Conservation (phyloP, 257 asterid genomes). For the Solanum medicagineum region DNA sequence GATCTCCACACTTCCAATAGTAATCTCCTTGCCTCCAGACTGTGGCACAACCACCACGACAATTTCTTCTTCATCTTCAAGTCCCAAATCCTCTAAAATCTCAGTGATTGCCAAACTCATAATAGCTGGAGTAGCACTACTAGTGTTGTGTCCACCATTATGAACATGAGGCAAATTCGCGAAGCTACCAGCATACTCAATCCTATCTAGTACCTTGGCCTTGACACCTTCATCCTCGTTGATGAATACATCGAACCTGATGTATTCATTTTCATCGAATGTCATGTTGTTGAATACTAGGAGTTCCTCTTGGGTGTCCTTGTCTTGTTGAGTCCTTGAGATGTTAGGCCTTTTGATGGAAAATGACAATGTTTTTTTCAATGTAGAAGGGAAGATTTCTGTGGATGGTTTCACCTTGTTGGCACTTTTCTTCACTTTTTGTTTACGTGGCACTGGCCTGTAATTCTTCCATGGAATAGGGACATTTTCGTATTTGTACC, state of each 20-base stretch:
- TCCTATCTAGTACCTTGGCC: conserved; percentile 22
- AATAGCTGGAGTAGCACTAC: neutral
- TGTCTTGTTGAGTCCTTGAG: neutral
- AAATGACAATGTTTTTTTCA: conserved; percentile 9
- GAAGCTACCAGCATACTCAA: conserved; percentile 53
- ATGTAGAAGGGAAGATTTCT: conserved; percentile 10
- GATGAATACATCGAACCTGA: conserved; percentile 48
- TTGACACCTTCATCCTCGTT: conserved; percentile 50
- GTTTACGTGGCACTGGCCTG: conserved; percentile 20
- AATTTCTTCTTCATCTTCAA: conserved; percentile 34
- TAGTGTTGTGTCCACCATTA: conserved; percentile 2
- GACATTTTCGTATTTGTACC: conserved; percentile 22
- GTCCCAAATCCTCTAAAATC: conserved; percentile 46
- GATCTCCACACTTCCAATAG: conserved; percentile 46
- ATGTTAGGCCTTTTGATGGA: conserved; percentile 20
- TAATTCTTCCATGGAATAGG: conserved; percentile 36
- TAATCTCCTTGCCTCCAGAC: conserved; percentile 19
- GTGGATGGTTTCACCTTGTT: conserved; percentile 6
- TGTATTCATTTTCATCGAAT: conserved; percentile 13
- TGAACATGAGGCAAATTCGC: conserved; percentile 46
- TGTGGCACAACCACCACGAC: conserved; percentile 45
- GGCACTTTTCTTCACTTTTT: neutral
- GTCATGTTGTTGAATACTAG: conserved; percentile 21
- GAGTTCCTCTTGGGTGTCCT: conserved; percentile 23
- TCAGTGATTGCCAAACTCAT: conserved; percentile 39